Percentiles rank a stretch among this genome's conserved stretches.
Conservation (phyloP, 495 filamentous ascomycete genomes). For the Trypethelium eluteriae region DNA sequence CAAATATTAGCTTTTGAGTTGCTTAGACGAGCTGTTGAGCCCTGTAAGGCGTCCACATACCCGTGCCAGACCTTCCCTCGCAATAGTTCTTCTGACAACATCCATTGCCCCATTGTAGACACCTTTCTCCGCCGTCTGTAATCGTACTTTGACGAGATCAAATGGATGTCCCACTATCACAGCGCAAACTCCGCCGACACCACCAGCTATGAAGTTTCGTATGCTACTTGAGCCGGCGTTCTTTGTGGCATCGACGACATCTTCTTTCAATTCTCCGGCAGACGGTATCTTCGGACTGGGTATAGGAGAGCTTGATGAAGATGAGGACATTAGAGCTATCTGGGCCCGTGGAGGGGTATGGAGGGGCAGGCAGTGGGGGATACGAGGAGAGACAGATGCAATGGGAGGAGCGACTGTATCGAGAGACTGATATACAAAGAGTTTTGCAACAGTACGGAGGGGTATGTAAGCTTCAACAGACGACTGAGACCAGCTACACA, state of each 20-base stretch:
- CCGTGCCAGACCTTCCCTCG: slow-evolving; percentile 72
- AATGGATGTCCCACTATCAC: slow-evolving; percentile 94
- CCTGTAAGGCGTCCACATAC: slow-evolving; percentile 11
- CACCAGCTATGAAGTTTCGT: slow-evolving; percentile 80
- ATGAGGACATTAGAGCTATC: slow-evolving; percentile 7
- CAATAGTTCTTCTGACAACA: slow-evolving; percentile 78
- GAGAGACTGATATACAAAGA: not conserved
- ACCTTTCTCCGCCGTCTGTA: slow-evolving; percentile 92
- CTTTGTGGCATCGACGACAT: slow-evolving; percentile 35
- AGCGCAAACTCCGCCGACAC: slow-evolving; percentile 87
- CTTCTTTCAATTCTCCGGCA: slow-evolving; percentile 34
- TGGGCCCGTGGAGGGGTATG: not conserved
- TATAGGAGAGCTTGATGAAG: slow-evolving; percentile 13
- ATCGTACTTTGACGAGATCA: slow-evolving; percentile 91
- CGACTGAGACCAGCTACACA: not conserved
- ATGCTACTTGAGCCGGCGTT: slow-evolving; percentile 39
- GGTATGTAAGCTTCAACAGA: too few relatives aligned
- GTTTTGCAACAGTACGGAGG: not conserved
- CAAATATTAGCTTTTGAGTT: too few relatives aligned
- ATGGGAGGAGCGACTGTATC: not conserved
- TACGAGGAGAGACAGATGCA: not conserved
- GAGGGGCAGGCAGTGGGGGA: not conserved
- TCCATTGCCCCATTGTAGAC: slow-evolving; percentile 87
- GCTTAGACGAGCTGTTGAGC: too few relatives aligned
- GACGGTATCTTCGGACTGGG: slow-evolving; percentile 29